Evolutionary conservation across 192 early-diverging fungal genomes (phyloP).

Genomic region (Spizellomyces sp.): DNA sequence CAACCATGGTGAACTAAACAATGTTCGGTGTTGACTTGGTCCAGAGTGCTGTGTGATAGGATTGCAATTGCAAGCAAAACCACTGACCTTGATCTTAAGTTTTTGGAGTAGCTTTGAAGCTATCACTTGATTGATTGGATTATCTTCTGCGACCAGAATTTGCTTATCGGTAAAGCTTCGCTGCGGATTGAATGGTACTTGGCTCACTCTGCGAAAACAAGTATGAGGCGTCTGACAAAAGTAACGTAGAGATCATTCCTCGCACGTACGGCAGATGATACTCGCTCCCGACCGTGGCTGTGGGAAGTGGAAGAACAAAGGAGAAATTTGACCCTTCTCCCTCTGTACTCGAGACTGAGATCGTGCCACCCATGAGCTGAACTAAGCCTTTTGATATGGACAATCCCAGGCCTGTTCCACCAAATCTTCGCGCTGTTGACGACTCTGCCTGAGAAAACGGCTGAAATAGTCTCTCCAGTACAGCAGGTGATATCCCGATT

Average conservation of each 20-base stretch:
- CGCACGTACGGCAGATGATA: not conserved
- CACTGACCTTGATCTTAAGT: not conserved
- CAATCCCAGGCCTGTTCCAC: constrained; percentile 81
- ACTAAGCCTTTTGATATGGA: constrained; percentile 78
- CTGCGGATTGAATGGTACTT: too few relatives aligned
- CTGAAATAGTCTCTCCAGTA: constrained; percentile 68
- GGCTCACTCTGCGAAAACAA: not conserved
- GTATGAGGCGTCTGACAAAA: not conserved
- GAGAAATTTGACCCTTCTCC: constrained; percentile 78
- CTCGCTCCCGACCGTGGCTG: not conserved
- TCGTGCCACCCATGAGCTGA: constrained; percentile 74
- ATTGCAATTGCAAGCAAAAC: not conserved
- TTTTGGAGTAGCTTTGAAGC: not conserved
- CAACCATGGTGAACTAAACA: not conserved
- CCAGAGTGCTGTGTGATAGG: not conserved
- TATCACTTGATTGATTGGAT: constrained; percentile 20
- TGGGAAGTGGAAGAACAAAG: constrained; percentile 52
- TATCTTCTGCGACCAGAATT: constrained; percentile 28
- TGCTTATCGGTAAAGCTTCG: not conserved
- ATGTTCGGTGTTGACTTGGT: too few relatives aligned
- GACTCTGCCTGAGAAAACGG: constrained; percentile 81
- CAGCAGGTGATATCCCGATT: constrained; percentile 18
- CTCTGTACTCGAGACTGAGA: constrained; percentile 68
- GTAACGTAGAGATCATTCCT: not conserved
- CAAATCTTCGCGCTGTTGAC: constrained; percentile 42